phyloP scores from a whole-genome alignment of 371 early-diverging fungal genomes.

The Gilbertella persicaria region DNA sequence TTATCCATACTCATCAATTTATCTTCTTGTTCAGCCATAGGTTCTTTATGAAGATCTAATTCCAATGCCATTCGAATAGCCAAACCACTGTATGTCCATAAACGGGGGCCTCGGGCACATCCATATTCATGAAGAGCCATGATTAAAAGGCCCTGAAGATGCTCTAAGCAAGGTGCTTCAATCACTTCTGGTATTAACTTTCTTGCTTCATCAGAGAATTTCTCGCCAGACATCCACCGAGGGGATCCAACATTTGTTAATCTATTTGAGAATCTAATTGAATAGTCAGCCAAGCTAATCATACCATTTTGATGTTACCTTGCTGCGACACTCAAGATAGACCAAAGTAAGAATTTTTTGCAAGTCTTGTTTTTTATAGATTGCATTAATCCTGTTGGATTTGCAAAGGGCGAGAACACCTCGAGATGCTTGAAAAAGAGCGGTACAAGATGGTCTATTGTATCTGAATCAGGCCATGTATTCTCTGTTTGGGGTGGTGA shows the following conservation, averaged over 20 bases:
- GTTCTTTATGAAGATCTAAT: slow-evolving; percentile 54
- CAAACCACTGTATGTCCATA: slow-evolving; percentile 67
- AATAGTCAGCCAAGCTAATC: neutral
- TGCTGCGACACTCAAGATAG: slow-evolving; percentile 16
- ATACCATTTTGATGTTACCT: slow-evolving; percentile 9
- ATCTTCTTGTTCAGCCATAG: slow-evolving; percentile 22
- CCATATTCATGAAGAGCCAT: slow-evolving; percentile 51
- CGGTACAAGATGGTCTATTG: slow-evolving; percentile 7
- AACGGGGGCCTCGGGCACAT: slow-evolving; percentile 43
- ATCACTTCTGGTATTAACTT: slow-evolving; percentile 15
- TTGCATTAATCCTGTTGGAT: slow-evolving; percentile 6
- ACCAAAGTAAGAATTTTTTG: slow-evolving; percentile 10
- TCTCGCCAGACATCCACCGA: slow-evolving; percentile 24
- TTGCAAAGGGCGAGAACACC: slow-evolving; percentile 9
- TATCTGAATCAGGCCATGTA: slow-evolving; percentile 10
- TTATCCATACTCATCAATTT: slow-evolving; percentile 18
- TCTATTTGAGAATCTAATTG: slow-evolving; percentile 23
- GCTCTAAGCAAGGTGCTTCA: slow-evolving; percentile 42
- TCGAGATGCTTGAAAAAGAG: slow-evolving; percentile 12
- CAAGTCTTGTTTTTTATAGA: slow-evolving; percentile 11
- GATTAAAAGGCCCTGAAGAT: slow-evolving; percentile 45
- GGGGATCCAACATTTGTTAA: slow-evolving; percentile 12
- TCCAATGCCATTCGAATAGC: slow-evolving; percentile 62
- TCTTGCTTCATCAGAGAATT: slow-evolving; percentile 23
- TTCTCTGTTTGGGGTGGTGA: neutral